Evolutionary conservation across 2,329 filamentous ascomycete species (phyloP).

Genomic region (Leptosphaerulina australis): DNA sequence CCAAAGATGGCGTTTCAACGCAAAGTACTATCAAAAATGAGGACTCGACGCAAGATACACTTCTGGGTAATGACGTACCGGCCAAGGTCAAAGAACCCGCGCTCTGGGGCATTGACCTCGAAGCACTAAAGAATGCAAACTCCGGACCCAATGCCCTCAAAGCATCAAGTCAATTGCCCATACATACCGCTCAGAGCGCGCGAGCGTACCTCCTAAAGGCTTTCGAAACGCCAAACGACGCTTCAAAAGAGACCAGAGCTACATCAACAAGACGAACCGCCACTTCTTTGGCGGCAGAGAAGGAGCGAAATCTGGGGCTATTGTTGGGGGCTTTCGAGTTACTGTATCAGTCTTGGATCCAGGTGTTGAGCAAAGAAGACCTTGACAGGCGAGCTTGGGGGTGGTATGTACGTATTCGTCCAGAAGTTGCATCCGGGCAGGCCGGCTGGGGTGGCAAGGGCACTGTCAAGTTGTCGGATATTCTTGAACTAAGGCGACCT

Average conservation of each 20-base stretch:
- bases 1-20: slow-evolving; percentile 2
- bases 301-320: slow-evolving; percentile 70
- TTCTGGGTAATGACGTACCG: slow-evolving; percentile 2
- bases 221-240: slow-evolving; percentile 59
- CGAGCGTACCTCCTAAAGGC: slow-evolving; percentile 62
- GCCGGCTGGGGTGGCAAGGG: slow-evolving; percentile 87
- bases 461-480: slow-evolving; percentile 67
- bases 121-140: slow-evolving; percentile 59
- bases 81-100: slow-evolving; percentile 51
- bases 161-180: slow-evolving; percentile 63
- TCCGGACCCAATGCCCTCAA: slow-evolving; percentile 25
- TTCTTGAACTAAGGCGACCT: slow-evolving; percentile 51
- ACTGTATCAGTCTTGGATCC: slow-evolving; percentile 75
- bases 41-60: slow-evolving; percentile 15
- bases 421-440: slow-evolving; percentile 74
- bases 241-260: slow-evolving; percentile 20
- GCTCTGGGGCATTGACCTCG: slow-evolving; percentile 65
- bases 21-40: slow-evolving; percentile 10
- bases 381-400: slow-evolving; percentile 77
- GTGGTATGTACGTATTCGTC: slow-evolving; percentile 80
- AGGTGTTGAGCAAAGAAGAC: slow-evolving; percentile 66
- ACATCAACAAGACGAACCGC: slow-evolving; percentile 53
- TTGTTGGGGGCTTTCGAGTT: slow-evolving; percentile 74
- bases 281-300: slow-evolving; percentile 63
- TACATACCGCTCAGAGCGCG: slow-evolving; percentile 75